Conservation (phyloP, 352 stramenopile species). For the Halophytophthora batemanensis region DNA sequence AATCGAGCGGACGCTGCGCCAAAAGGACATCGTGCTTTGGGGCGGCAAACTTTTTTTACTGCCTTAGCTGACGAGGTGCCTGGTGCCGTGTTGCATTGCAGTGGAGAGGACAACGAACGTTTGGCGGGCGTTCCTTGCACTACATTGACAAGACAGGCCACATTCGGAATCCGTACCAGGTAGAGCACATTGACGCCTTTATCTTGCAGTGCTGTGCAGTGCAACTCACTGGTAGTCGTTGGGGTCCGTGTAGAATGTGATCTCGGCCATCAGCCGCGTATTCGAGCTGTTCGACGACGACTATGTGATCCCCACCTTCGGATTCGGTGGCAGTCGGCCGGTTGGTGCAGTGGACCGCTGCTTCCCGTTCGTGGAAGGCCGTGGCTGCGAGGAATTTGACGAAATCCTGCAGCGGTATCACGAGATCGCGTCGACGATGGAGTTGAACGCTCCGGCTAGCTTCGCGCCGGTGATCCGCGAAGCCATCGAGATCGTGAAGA, state of each 20-base stretch:
- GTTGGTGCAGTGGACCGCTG: slow-evolving; percentile 23
- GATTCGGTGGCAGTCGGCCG: slow-evolving; percentile 51
- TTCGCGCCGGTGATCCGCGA: slow-evolving; percentile 68
- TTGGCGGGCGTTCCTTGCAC: slow-evolving; percentile 66
- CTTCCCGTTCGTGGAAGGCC: slow-evolving; percentile 47
- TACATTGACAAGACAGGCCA: slow-evolving; percentile 53
- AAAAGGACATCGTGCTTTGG: background rate
- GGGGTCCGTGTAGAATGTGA: slow-evolving; percentile 43
- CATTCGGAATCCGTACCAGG: slow-evolving; percentile 63
- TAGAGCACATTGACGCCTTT: slow-evolving; percentile 1
- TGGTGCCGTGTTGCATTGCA: slow-evolving; percentile 13
- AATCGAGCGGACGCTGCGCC: background rate
- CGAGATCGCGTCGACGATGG: slow-evolving; percentile 52
- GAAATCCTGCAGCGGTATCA: slow-evolving; percentile 68
- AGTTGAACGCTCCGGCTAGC: slow-evolving; percentile 62
- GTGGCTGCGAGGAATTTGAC: slow-evolving; percentile 42
- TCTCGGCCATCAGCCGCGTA: slow-evolving; percentile 70
- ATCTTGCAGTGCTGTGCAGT: background rate
- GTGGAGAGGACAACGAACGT: slow-evolving; percentile 65
- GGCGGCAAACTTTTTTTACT: background rate
- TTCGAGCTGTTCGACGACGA: slow-evolving; percentile 79
- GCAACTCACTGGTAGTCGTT: background rate
- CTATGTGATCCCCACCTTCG: slow-evolving; percentile 69
- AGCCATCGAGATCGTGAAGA: slow-evolving; percentile 50
- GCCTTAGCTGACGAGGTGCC: slow-evolving; percentile 4